Evolutionary conservation across 306 rosid genomes (phyloP), one percentile per base, ranked within the genome.

Genomic region (Albizia julibrissin): DNA sequence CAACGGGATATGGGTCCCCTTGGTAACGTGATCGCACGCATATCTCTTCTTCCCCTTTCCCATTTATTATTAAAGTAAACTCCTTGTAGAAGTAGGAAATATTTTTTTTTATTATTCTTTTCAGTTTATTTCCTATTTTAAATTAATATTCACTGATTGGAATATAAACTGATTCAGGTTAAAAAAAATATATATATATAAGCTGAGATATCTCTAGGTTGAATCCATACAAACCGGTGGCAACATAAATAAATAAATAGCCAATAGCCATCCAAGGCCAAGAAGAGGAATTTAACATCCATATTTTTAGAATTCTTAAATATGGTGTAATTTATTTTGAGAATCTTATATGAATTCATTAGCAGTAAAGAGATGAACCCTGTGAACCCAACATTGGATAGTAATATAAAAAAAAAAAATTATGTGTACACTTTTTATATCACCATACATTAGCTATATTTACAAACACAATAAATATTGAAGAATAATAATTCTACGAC

Each of bases 11-110:
- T 80, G 83, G 88, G 74, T 81, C 89, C 83, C 80, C 54, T 75
- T 19, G 12, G 8, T 74, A 81, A 91, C 92, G 92, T 94, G 97
- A 83, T 85, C 79, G 97, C 94, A 92, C 97, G 97, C 94, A 46
- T 88, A 39, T 64, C 21, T 8, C 62, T 52, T 49, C 54, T 26
- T 56, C 12, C 31, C 34, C 0, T 13, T 27, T 27, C 69, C 16
- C 37, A 13, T 10, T 39, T n/a, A n/a, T 13, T 29, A 40, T 64
- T 64, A 27, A 64, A 64, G 69, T 29, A 62, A 12, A 62, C 69
- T 62, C 69, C 34, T 1, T 10, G 18, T 0, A 27, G 0, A 26
- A 27, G 3, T 26, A 5, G 9, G 18, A 14, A 26, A 21, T 16
- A 33, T 3, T 34, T 0, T 5, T 3, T 34, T 54, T 8, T 49